phyloP scores from a whole-genome alignment of 208 protist genomes.

The Plasmodiophora brassicae region DNA sequence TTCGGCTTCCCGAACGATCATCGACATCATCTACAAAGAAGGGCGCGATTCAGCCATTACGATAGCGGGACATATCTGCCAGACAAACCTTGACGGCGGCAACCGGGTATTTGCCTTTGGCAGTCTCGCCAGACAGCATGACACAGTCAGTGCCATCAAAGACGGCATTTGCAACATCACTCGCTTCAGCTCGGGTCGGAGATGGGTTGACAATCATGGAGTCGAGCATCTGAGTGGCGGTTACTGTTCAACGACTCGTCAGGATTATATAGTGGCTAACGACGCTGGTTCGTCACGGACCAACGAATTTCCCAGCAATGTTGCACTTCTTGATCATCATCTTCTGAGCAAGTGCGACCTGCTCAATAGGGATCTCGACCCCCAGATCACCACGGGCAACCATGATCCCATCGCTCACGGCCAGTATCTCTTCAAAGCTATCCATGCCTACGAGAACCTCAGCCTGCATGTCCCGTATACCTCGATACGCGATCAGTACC shows the following conservation, averaged over 20 bases:
- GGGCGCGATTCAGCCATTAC: neutral
- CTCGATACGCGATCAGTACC: neutral
- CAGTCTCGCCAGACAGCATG: conserved; percentile 58
- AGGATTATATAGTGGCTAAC: neutral
- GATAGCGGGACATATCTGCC: neutral
- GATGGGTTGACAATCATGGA: conserved; percentile 56
- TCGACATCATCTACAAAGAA: conserved; percentile 29
- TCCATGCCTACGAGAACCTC: conserved; percentile 73
- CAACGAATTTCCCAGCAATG: conserved; percentile 91
- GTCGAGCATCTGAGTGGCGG: conserved; percentile 56
- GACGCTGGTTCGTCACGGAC: neutral
- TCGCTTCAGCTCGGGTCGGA: conserved; percentile 53
- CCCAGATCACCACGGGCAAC: conserved; percentile 96
- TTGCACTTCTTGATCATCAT: conserved; percentile 97
- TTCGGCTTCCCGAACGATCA: conserved; percentile 44
- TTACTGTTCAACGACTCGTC: neutral
- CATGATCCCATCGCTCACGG: conserved; percentile 94
- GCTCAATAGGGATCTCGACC: conserved; percentile 93
- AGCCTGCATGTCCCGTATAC: neutral
- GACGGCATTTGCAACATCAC: conserved; percentile 58
- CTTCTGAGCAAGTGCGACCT: conserved; percentile 95
- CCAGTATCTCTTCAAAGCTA: conserved; percentile 96
- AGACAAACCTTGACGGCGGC: conserved; percentile 30
- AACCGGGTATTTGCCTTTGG: conserved; percentile 50
- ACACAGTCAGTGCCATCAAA: conserved; percentile 55